Evolutionary conservation across 164 flowering plant genomes (phyloP), one percentile per base, ranked within the genome.

Genomic region (Vitis labrusca): DNA sequence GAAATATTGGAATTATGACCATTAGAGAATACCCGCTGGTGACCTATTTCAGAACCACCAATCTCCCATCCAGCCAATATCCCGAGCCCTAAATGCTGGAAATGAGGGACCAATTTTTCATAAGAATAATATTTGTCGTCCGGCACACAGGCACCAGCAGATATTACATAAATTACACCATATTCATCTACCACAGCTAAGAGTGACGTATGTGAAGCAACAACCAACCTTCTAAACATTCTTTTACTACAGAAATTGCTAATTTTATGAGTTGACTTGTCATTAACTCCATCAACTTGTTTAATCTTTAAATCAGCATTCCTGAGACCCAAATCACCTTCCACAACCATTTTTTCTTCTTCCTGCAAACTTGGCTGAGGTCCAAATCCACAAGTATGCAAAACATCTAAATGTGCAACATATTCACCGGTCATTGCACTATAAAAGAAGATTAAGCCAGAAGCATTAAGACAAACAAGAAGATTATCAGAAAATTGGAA

Each of bases 21-120:
- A 50, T 79, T 69, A 64, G 79, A 61, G 64, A 75, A 70, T 14
- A 70, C 73, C 75, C 79, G 75, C 64, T 81, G 92, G 61, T 74
- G 68, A 74, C 91, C 88, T 63, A 95, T 86, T 51, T 86, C 88
- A 80, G 82, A 79, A 73, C 86, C 92, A 78, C 89, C 97, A 76
- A 87, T 84, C 78, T 80, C 84, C 97, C 94, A 96, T 9, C 85
- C 83, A 80, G 72, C 80, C 69, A 87, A 76, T 48, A 76, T 49
- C 8, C 92, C 94, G 68, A 63, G 69, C 69, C 84, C 86, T 65
- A 72, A 71, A 72, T 81, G 72, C 65, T 78, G 79, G 76, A 67
- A 74, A 65, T 71, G 71, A 44, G 90, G 87, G 70, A 81, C 69
- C 51, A 80, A 57, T 47, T 83, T 77, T 54, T 84, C 74, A 72